Evolutionary conservation across 1,284 basidiomycete species (phyloP).

Genomic region (Neonothopanus nambi): DNA sequence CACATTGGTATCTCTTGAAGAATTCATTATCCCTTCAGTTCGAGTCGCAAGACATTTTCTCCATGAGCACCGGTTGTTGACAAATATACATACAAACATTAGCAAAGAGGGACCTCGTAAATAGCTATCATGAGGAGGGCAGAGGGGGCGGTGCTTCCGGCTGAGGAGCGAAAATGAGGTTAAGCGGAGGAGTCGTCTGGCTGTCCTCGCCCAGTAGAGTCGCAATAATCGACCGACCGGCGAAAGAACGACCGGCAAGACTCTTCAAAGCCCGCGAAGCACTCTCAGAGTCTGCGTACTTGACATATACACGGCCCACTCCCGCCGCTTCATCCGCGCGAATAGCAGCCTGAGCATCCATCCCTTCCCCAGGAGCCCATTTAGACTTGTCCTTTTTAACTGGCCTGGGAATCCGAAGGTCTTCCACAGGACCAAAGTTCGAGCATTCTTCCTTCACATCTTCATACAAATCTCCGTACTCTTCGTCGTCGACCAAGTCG

Average conservation of each 20-base stretch:
- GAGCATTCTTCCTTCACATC: slow-evolving; percentile 93
- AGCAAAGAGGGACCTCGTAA: no score
- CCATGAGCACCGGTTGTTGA: no score
- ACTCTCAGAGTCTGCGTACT: slow-evolving; percentile 63
- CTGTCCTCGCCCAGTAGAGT: slow-evolving; percentile 79
- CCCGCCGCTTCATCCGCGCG: slow-evolving; percentile 84
- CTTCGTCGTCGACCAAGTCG: slow-evolving; percentile 88
- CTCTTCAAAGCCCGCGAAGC: slow-evolving; percentile 77
- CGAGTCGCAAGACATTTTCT: no score
- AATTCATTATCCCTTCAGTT: no score
- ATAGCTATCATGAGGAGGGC: no score
- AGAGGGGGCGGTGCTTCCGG: slow-evolving; percentile 41
- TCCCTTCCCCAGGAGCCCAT: slow-evolving; percentile 68
- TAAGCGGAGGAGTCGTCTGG: slow-evolving; percentile 76
- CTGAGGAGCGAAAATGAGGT: slow-evolving; percentile 77
- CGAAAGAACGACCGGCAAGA: slow-evolving; percentile 90
- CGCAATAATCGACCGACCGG: slow-evolving; percentile 86
- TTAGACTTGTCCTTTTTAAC: slow-evolving; percentile 82
- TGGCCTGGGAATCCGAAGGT: slow-evolving; percentile 88
- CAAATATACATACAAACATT: no score
- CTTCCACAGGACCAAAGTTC: slow-evolving; percentile 81
- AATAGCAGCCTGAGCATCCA: slow-evolving; percentile 63
- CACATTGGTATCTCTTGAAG: no score
- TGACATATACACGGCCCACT: slow-evolving; percentile 93
- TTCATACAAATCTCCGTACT: slow-evolving; percentile 93